Evolutionary conservation across 768 basidiomycete genomes (phyloP).

Genomic region (Suillus subaureus): DNA sequence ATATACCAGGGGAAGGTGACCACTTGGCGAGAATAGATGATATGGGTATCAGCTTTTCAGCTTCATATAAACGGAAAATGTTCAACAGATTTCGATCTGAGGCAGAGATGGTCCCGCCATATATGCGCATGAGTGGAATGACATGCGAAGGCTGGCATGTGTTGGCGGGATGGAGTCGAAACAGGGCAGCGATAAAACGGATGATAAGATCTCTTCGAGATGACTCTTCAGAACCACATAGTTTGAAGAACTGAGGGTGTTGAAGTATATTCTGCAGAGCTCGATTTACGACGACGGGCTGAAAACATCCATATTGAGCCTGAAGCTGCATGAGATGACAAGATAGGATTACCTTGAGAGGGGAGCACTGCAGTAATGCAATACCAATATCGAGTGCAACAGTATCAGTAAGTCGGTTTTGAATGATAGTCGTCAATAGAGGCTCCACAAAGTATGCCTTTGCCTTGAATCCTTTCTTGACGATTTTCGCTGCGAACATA

Average conservation of each 20-base stretch:
- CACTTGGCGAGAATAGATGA: constrained; percentile 66
- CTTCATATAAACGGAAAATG: constrained; percentile 80
- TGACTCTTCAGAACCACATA: constrained; percentile 34
- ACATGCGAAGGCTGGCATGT: constrained; percentile 86
- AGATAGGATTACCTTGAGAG: constrained; percentile 60
- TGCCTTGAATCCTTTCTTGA: constrained; percentile 14
- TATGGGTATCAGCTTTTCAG: constrained; percentile 64
- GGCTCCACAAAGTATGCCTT: constrained; percentile 73
- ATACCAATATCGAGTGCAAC: constrained; percentile 46
- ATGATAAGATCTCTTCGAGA: constrained; percentile 50
- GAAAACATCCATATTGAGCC: constrained; percentile 2
- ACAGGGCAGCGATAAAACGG: constrained; percentile 63
- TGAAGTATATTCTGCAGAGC: constrained; percentile 76
- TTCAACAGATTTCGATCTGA: constrained; percentile 70
- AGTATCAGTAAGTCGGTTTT: constrained; percentile 52
- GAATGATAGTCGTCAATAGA: constrained; percentile 62
- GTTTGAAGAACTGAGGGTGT: constrained; percentile 60
- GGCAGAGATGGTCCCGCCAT: constrained; percentile 68
- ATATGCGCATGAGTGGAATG: constrained; percentile 73
- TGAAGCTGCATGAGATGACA: background rate
- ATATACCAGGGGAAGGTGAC: constrained; percentile 50
- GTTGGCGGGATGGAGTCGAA: constrained; percentile 75
- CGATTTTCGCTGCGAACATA: constrained; percentile 17
- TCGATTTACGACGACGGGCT: constrained; percentile 75
- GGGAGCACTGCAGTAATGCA: constrained; percentile 39